Evolutionary conservation across 169 alveolate genomes (phyloP), one percentile per base, ranked within the genome.

Genomic region (Cryptosporidium baileyi): DNA sequence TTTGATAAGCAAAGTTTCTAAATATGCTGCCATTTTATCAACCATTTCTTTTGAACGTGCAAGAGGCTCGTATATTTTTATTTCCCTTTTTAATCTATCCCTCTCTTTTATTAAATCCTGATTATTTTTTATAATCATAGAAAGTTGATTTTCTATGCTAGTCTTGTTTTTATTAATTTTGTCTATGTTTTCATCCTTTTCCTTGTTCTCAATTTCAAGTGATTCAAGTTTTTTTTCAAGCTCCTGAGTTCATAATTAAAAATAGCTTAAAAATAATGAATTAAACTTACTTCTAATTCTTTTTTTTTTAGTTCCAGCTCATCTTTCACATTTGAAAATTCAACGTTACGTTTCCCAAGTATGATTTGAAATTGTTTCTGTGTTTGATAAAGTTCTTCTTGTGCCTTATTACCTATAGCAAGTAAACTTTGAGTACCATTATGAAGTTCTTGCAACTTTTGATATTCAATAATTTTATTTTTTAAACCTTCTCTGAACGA

Each of bases 301-400:
- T 4, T 38, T 54, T 74, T 57, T n/a, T 51, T 57, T 34, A 17
- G 19, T 15, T 74, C 85, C 4, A 74, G 41, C 43, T 74, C 74
- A 22, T 74, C 61, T 74, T 74, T 74, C 36, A 74, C 34, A 38
- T 57, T 74, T 9, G 85, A 30, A 54, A 54, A 74, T 36, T 74
- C 85, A 17, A 74, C 60, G 19, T 74, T 74, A 15, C 67, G 32
- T 34, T 57, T 74, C 13, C 85, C 85, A 3, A 74, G 57, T 52
- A 74, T 74, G 17, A 74, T 51, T 74, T 74, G 85, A 54, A 54
- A 74, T 57, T 74, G 74, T 17, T 74, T 74, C 17, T 74, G 85
- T 7, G 85, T 74, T 57, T 74, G 85, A 34, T 74, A 74, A 22
- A 74, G 67, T 41, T 74, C 85, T 59, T 74, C 85, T 74, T 74